Evolutionary conservation across 164 flowering plant species (phyloP).

Genomic region (Umbellularia californica): DNA sequence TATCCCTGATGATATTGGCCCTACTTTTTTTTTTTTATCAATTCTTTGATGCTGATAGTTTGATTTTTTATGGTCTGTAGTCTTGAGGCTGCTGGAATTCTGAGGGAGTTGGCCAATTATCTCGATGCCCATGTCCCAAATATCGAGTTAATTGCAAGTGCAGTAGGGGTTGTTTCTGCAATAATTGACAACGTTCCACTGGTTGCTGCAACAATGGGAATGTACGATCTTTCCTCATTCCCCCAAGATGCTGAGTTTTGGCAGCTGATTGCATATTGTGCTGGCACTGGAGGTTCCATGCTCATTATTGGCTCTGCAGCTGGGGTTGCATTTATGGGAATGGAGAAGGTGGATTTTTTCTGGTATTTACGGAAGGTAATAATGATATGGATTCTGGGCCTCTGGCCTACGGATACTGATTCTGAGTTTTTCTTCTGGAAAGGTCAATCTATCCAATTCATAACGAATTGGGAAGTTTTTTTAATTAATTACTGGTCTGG

Average conservation of each 20-base stretch:
- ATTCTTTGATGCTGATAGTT: neutral
- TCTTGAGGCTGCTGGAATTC: conserved; percentile 91
- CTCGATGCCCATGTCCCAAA: conserved; percentile 84
- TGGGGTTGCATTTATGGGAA: conserved; percentile 99
- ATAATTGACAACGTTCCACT: conserved; percentile 94
- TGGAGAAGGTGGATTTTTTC: conserved; percentile 96
- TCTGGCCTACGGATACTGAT: no score
- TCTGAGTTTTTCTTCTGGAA: no score
- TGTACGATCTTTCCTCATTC: conserved; percentile 81
- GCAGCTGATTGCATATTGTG: conserved; percentile 91
- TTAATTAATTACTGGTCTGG: no score
- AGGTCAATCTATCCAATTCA: no score
- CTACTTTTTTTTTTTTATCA: neutral
- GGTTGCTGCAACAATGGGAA: conserved; percentile 98
- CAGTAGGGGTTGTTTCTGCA: conserved; percentile 90
- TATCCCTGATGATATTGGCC: no score
- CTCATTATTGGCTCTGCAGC: conserved; percentile 97
- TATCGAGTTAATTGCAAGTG: conserved; percentile 76
- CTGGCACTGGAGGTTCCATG: conserved; percentile 99
- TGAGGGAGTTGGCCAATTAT: conserved; percentile 87
- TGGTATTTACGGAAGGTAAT: conserved; percentile 94
- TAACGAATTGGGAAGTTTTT: no score
- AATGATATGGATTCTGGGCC: neutral
- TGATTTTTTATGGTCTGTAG: conserved; percentile 27
- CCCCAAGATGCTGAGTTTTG: conserved; percentile 93